These are phyloP conservation scores for Huntiella abstrusa DNA, from an alignment of 2,329 filamentous ascomycete species.

Conservation along the genomic window DNA sequence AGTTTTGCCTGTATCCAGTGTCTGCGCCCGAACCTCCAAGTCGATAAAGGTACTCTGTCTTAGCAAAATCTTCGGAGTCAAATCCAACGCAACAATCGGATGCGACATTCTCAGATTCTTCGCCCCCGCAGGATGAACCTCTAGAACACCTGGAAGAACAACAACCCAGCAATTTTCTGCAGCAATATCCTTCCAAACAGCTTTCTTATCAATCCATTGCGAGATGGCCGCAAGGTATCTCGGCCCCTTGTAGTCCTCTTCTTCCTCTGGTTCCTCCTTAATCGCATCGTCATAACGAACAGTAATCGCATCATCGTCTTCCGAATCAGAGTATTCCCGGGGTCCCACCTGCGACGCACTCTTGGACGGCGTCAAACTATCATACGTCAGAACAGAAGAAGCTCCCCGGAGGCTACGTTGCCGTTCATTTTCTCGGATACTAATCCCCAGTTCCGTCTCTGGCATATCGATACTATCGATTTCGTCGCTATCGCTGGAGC, in stretches of 20 bases:
- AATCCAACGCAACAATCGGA: constrained; percentile 52
- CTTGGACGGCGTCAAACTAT: constrained; percentile 58
- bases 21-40: constrained; percentile 79
- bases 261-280: not conserved
- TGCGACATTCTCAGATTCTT: constrained; percentile 19
- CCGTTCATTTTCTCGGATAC: constrained; percentile 26
- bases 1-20: constrained; percentile 52
- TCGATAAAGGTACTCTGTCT: constrained; percentile 83
- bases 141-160: constrained; percentile 38
- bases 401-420: constrained; percentile 12
- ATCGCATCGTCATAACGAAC: not conserved
- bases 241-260: constrained; percentile 22
- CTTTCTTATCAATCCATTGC: constrained; percentile 41
- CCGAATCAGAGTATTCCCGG: constrained; percentile 12
- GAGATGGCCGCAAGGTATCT: constrained; percentile 37
- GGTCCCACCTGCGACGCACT: constrained; percentile 57
- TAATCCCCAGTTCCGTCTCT: constrained; percentile 38
- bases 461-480: constrained; percentile 41
- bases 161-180: constrained; percentile 33
- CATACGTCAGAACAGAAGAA: constrained; percentile 27
- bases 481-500: constrained; percentile 31
- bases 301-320: too few species aligned
- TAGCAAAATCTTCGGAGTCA: constrained; percentile 80
- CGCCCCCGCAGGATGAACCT: constrained; percentile 29
- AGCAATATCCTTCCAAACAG: constrained; percentile 39